phyloP scores from a whole-genome alignment of 1,284 basidiomycete genomes.

The Heterobasidion annosum region DNA sequence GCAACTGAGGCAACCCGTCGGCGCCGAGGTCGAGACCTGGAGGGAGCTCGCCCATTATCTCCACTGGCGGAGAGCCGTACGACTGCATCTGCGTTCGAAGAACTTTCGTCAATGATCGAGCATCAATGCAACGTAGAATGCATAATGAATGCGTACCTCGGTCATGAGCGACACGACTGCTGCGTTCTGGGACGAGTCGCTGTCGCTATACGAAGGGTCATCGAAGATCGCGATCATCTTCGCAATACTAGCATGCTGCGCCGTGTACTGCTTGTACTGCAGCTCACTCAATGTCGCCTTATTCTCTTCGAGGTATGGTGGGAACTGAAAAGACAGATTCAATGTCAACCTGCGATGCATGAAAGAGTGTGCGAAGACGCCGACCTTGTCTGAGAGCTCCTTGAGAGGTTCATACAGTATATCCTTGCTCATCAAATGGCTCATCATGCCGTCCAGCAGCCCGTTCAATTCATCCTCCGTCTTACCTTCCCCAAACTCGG shows the following conservation, averaged over 20 bases:
- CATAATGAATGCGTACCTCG: slow-evolving; percentile 38
- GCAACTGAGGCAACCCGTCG: slow-evolving; percentile 49
- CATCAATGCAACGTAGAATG: not conserved
- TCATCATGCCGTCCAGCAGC: slow-evolving; percentile 89
- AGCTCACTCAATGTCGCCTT: slow-evolving; percentile 39
- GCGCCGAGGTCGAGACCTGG: slow-evolving; percentile 57
- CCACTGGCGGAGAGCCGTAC: slow-evolving; percentile 80
- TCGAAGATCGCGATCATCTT: slow-evolving; percentile 75
- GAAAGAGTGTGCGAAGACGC: not conserved
- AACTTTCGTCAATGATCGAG: not conserved
- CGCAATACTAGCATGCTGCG: slow-evolving; percentile 58
- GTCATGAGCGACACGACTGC: slow-evolving; percentile 67
- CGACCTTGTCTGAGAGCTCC: slow-evolving; percentile 79
- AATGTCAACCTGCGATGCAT: not conserved
- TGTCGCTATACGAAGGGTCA: slow-evolving; percentile 54
- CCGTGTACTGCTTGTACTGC: slow-evolving; percentile 63
- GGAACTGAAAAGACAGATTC: slow-evolving; percentile 54
- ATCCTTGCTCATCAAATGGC: slow-evolving; percentile 89
- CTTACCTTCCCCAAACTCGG: slow-evolving; percentile 30
- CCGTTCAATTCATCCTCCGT: slow-evolving; percentile 65
- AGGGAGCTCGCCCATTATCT: slow-evolving; percentile 89
- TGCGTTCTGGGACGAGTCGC: slow-evolving; percentile 42
- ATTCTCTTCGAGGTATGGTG: slow-evolving; percentile 61
- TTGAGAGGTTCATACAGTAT: slow-evolving; percentile 89
- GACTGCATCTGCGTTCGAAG: slow-evolving; percentile 62